Conservation (phyloP, 768 basidiomycete species). For the Russula griseocarnosa region DNA sequence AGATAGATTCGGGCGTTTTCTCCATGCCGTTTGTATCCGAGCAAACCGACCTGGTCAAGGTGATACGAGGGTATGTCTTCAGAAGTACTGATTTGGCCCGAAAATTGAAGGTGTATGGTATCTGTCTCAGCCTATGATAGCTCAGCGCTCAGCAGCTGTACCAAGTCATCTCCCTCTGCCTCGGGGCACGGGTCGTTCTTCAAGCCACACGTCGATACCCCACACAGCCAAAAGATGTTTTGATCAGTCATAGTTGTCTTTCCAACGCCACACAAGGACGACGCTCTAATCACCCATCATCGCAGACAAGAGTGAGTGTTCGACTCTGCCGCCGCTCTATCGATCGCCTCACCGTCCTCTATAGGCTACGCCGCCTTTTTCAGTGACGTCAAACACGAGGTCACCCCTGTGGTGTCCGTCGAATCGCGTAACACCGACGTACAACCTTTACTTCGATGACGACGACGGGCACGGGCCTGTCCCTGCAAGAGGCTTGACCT, state of each 20-base stretch:
- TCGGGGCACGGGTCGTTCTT: conserved; percentile 45
- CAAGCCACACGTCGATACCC: conserved; percentile 50
- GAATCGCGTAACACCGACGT: conserved; percentile 46
- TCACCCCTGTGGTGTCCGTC: conserved; percentile 39
- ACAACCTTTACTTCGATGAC: conserved; percentile 38
- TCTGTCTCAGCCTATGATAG: neutral
- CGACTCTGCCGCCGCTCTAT: conserved; percentile 37
- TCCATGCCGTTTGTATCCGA: conserved; percentile 35
- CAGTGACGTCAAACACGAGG: conserved; percentile 46
- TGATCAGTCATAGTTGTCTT: conserved; percentile 48
- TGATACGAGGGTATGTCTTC: conserved; percentile 30
- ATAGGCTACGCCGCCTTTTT: conserved; percentile 43
- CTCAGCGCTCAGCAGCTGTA: neutral
- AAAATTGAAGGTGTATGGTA: conserved; percentile 40
- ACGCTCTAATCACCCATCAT: conserved; percentile 39
- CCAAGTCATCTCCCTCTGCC: neutral
- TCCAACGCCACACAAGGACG: conserved; percentile 46
- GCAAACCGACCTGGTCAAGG: conserved; percentile 32
- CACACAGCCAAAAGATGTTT: conserved; percentile 36
- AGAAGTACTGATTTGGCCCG: conserved; percentile 28
- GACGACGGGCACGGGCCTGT: neutral
- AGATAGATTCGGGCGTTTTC: conserved; percentile 41
- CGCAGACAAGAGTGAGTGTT: conserved; percentile 33
- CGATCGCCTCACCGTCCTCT: conserved; percentile 16
- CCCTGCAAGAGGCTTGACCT: neutral